A percentile compares a stretch with the other conserved stretches of the same genome.
phyloP scores from a whole-genome alignment of 2,329 filamentous ascomycete species.

The Diplodia seriata region DNA sequence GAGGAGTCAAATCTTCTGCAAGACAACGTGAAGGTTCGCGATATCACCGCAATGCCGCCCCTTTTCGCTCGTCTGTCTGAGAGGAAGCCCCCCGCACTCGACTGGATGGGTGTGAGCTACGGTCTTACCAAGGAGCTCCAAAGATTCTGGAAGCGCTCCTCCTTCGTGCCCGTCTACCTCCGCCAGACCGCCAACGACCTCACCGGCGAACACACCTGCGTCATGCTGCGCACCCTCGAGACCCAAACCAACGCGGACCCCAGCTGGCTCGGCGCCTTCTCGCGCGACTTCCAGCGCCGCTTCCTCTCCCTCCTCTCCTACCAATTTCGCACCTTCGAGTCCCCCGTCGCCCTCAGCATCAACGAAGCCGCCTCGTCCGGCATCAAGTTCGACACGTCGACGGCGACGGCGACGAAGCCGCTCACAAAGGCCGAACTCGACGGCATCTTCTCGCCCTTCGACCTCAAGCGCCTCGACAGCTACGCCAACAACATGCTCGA shows the following conservation, averaged over 20 bases:
- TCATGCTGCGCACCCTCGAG: slow-evolving; percentile 86
- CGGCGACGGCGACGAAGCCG: slow-evolving; percentile 58
- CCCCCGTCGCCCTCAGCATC: slow-evolving; percentile 81
- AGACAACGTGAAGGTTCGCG: slow-evolving; percentile 86
- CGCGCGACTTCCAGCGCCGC: slow-evolving; percentile 92
- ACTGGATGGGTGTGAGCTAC: slow-evolving; percentile 96
- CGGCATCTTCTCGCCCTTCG: slow-evolving; percentile 81
- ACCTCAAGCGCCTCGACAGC: slow-evolving; percentile 91
- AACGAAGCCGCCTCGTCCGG: slow-evolving; percentile 83
- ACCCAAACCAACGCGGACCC: slow-evolving; percentile 55
- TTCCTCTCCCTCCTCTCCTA: slow-evolving; percentile 90
- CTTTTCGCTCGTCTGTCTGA: slow-evolving; percentile 89
- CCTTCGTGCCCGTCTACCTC: slow-evolving; percentile 89
- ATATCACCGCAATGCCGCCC: slow-evolving; percentile 90
- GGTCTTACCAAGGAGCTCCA: slow-evolving; percentile 86
- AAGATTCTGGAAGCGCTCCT: slow-evolving; percentile 93
- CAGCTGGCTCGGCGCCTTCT: slow-evolving; percentile 88
- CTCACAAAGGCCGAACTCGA: slow-evolving; percentile 81
- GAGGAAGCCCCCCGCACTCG: slow-evolving; percentile 77
- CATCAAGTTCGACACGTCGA: slow-evolving; percentile 68
- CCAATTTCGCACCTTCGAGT: slow-evolving; percentile 84
- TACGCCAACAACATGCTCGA: slow-evolving; percentile 98
- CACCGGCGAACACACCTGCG: slow-evolving; percentile 95
- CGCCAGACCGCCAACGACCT: slow-evolving; percentile 95
- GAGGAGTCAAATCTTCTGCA: slow-evolving; percentile 77